Percentiles rank a stretch among this genome's conserved stretches.
phyloP scores from a whole-genome alignment of 768 basidiomycete species.

The Boletus huronensis region DNA sequence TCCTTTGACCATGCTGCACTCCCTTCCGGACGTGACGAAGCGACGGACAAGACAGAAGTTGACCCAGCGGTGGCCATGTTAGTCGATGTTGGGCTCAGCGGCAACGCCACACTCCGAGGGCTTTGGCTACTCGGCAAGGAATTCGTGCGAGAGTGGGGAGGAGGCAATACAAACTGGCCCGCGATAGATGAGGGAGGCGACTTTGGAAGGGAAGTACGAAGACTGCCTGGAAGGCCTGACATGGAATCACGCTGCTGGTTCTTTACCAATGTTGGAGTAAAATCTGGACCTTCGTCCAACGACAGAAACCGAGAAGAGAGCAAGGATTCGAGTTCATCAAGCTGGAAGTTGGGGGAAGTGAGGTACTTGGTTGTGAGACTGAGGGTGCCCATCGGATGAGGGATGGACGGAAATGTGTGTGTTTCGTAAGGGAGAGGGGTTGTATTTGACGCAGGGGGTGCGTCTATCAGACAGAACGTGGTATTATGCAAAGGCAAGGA shows the following conservation, averaged over 20 bases:
- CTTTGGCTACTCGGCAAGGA: constrained; percentile 39
- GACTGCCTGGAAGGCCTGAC: constrained; percentile 39
- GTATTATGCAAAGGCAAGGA: constrained; percentile 8
- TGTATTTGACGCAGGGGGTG: constrained; percentile 37
- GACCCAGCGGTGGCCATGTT: constrained; percentile 31
- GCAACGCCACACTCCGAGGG: constrained; percentile 33
- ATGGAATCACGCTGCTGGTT: constrained; percentile 59
- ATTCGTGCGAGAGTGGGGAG: constrained; percentile 33
- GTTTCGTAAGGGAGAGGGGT: constrained; percentile 46
- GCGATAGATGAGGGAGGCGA: constrained; percentile 43
- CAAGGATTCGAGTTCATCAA: constrained; percentile 75
- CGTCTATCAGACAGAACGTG: constrained; percentile 29
- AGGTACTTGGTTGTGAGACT: constrained; percentile 63
- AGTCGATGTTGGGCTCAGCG: constrained; percentile 35
- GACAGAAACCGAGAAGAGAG: constrained; percentile 72
- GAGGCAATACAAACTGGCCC: constrained; percentile 44
- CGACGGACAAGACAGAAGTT: constrained; percentile 39
- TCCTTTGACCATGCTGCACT: constrained; percentile 38
- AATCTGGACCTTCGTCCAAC: constrained; percentile 60
- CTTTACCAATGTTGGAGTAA: constrained; percentile 69
- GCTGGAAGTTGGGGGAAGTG: constrained; percentile 60
- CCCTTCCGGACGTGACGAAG: constrained; percentile 39
- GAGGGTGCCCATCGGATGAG: constrained; percentile 66
- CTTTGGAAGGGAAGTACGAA: constrained; percentile 44
- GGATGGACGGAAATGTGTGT: constrained; percentile 62